These are phyloP conservation scores for Fusarium floridanum DNA, from an alignment of 2,329 filamentous ascomycete genomes.

Conservation along the genomic window DNA sequence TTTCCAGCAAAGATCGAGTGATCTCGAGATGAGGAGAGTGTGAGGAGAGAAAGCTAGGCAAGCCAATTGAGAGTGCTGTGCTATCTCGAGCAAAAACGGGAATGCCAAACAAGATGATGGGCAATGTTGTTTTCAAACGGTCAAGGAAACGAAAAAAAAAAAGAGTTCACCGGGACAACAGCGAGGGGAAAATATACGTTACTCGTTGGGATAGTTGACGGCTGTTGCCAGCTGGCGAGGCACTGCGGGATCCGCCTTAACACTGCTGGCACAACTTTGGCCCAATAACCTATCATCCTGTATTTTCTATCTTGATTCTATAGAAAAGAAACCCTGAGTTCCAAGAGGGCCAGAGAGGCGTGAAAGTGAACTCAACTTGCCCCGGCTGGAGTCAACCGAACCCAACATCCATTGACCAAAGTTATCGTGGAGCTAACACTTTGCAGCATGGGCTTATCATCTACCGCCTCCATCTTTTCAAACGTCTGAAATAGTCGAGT, in stretches of 20 bases:
- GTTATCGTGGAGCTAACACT: constrained; percentile 42
- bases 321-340: background rate
- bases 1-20: background rate
- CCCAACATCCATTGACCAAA: constrained; percentile 45
- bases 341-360: background rate
- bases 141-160: background rate
- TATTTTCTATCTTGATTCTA: background rate
- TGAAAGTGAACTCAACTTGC: background rate
- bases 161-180: background rate
- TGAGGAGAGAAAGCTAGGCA: background rate
- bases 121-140: background rate
- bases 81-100: background rate
- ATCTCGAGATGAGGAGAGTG: background rate
- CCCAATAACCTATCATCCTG: background rate
- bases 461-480: constrained; percentile 44
- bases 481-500: constrained; percentile 53
- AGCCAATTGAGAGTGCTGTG: background rate
- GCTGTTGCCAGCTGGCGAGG: constrained; percentile 18
- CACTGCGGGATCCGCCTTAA: background rate
- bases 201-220: constrained; percentile 2
- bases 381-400: constrained; percentile 41
- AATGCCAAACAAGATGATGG: background rate
- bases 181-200: background rate
- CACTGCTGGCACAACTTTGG: background rate
- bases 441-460: constrained; percentile 45